These are phyloP conservation scores for Phaeolepiota aurea DNA, from an alignment of 768 basidiomycete species.

Conservation along the genomic window DNA sequence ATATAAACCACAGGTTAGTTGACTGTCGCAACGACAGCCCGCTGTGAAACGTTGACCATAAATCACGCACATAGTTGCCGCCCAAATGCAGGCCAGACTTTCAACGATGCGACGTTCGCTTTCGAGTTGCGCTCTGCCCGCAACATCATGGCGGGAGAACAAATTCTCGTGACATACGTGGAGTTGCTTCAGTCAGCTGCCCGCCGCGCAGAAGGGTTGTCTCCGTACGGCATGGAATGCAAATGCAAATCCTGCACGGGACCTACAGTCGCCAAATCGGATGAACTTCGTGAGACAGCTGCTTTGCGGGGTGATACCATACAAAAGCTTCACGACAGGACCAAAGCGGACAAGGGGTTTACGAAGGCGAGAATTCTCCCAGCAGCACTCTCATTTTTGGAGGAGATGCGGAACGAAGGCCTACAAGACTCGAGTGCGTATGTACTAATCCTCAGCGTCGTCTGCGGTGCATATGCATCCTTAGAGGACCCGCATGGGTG, in stretches of 20 bases:
- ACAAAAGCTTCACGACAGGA: background rate
- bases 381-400: background rate
- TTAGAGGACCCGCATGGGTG: no score
- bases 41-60: background rate
- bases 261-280: conserved; percentile 9
- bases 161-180: conserved; percentile 22
- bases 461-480: background rate
- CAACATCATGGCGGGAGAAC: conserved; percentile 21
- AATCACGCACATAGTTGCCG: conserved; percentile 11
- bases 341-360: no score
- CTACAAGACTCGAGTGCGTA: background rate
- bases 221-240: conserved; percentile 23
- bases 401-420: background rate
- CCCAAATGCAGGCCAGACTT: conserved; percentile 13
- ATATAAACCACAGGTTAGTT: conserved; percentile 17
- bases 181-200: conserved; percentile 5
- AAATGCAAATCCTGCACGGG: conserved; percentile 22
- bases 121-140: conserved; percentile 17
- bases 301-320: background rate
- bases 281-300: conserved; percentile 8
- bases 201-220: conserved; percentile 15
- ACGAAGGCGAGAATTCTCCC: background rate
- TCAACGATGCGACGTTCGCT: conserved; percentile 18
- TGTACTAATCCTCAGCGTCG: background rate
- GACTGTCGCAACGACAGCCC: background rate